phyloP scores from a whole-genome alignment of 2,329 filamentous ascomycete species.

The Beauveria asiatica region DNA sequence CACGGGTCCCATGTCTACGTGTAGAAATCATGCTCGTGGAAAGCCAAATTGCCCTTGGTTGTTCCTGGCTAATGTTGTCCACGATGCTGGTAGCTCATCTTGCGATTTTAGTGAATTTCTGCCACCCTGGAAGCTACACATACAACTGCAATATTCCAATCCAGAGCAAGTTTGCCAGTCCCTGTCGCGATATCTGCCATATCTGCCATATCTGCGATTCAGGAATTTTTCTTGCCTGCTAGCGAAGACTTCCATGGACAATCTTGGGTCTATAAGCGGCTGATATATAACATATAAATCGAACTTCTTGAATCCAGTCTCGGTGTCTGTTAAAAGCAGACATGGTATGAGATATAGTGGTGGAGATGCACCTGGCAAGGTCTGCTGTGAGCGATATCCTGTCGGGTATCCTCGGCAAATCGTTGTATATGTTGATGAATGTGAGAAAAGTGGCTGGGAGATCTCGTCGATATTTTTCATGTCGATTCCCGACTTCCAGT shows the following conservation, averaged over 20 bases:
- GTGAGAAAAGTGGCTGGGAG: neutral
- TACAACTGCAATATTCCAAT: conserved; percentile 70
- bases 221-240: conserved; percentile 34
- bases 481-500: neutral
- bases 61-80: conserved; percentile 48
- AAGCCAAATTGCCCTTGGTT: conserved; percentile 53
- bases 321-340: conserved; percentile 41
- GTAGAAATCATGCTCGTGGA: conserved; percentile 57
- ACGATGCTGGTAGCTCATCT: conserved; percentile 56
- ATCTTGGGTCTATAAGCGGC: conserved; percentile 54
- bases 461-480: neutral
- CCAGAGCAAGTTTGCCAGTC: conserved; percentile 57
- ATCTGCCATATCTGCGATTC: conserved; percentile 56
- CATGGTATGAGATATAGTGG: conserved; percentile 11
- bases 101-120: neutral
- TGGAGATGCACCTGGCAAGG: neutral
- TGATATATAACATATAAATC: conserved; percentile 58
- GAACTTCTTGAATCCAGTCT: conserved; percentile 57
- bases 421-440: neutral
- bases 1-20: conserved; percentile 50
- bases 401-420: neutral
- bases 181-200: conserved; percentile 60
- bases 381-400: neutral
- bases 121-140: conserved; percentile 17
- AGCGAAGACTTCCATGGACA: conserved; percentile 51